These are phyloP conservation scores for Alternaria triticimaculans DNA, from an alignment of 2,329 filamentous ascomycete genomes.

Conservation along the genomic window DNA sequence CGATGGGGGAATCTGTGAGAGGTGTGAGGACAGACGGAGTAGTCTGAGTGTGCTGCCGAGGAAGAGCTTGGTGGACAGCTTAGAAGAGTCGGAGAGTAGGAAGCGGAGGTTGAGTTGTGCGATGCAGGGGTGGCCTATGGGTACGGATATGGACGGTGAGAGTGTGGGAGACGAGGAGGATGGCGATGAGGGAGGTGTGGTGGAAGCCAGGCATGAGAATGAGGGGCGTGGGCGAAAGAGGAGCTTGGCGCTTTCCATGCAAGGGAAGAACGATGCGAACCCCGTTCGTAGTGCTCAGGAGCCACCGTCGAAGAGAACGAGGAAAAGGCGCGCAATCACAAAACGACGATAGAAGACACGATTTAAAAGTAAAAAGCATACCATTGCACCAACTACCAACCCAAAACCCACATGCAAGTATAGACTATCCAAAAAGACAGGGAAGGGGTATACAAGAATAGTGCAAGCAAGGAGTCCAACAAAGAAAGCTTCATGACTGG, in stretches of 20 bases:
- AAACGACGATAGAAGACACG: not conserved
- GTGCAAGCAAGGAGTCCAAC: not conserved
- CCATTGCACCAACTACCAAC: not conserved
- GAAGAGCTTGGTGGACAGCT: not conserved
- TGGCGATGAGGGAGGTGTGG: not conserved
- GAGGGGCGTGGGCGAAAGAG: not conserved
- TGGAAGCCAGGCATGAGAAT: not conserved
- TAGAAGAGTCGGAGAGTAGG: not conserved
- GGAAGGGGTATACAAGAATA: constrained; percentile 3
- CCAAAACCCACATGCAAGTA: not conserved
- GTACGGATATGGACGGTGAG: not conserved
- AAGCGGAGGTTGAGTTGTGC: not conserved
- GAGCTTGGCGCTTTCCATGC: not conserved
- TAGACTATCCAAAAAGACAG: not conserved
- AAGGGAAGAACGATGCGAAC: not conserved
- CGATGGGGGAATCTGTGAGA: constrained; percentile 8
- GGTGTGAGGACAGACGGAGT: constrained; percentile 15
- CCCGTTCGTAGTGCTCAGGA: not conserved
- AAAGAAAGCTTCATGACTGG: not conserved
- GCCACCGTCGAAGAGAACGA: not conserved
- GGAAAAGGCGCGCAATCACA: not conserved
- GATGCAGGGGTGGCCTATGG: not conserved
- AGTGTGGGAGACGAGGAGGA: not conserved
- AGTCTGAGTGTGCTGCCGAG: constrained; percentile 27
- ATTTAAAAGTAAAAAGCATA: not conserved